Evolutionary conservation across 2,329 filamentous ascomycete genomes (phyloP).

Genomic region (Amphichorda felina): DNA sequence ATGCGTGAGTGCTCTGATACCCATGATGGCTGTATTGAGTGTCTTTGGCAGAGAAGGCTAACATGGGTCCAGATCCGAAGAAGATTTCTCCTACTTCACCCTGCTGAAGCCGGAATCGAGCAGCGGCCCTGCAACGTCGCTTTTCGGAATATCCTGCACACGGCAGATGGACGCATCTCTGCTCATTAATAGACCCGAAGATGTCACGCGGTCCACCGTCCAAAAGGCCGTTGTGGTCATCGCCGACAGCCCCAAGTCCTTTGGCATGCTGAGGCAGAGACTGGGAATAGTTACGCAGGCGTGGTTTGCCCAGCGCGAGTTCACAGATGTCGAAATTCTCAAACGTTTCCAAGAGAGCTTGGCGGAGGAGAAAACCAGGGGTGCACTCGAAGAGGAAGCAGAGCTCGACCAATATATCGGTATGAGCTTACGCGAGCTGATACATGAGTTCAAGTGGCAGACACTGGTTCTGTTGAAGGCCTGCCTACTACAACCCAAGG

Average conservation of each 20-base stretch:
- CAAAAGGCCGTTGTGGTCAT: constrained; percentile 97
- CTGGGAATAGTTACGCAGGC: constrained; percentile 83
- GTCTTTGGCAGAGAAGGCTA: neutral
- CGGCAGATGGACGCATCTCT: constrained; percentile 74
- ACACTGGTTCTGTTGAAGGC: constrained; percentile 91
- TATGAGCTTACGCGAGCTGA: constrained; percentile 76
- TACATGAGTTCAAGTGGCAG: constrained; percentile 91
- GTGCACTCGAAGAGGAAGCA: constrained; percentile 48
- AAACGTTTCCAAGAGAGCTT: constrained; percentile 85
- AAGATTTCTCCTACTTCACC: constrained; percentile 99
- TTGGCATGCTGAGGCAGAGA: constrained; percentile 83
- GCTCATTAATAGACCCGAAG: constrained; percentile 66
- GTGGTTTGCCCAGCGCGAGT: constrained; percentile 94
- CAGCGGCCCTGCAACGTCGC: constrained; percentile 54
- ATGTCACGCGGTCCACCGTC: constrained; percentile 94
- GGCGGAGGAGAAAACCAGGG: constrained; percentile 50
- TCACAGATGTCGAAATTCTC: constrained; percentile 83
- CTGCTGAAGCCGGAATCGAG: constrained; percentile 54
- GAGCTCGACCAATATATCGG: constrained; percentile 82
- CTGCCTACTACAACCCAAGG: constrained; percentile 87
- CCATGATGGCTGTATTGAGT: neutral
- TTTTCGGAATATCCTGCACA: constrained; percentile 94
- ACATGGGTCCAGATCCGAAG: constrained; percentile 49
- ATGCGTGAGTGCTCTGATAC: constrained; percentile 52
- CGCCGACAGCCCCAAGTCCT: constrained; percentile 78